Evolutionary conservation across 441 rosid genomes (phyloP).

Genomic region (Populus hybrid): DNA sequence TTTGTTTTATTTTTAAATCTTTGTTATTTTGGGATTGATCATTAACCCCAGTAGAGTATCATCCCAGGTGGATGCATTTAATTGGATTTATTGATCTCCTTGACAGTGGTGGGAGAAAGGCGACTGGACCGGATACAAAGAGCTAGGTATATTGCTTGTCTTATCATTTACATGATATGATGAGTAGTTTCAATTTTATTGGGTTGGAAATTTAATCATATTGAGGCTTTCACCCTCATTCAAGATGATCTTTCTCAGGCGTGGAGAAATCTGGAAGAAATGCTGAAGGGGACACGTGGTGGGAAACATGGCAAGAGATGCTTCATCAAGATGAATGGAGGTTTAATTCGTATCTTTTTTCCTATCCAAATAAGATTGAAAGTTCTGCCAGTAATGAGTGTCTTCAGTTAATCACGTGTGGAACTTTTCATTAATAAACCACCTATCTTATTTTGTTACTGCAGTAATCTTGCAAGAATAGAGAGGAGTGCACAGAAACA

Average conservation of each 20-base stretch:
- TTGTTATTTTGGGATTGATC: slow-evolving; percentile 30
- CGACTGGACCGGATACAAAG: slow-evolving; percentile 99
- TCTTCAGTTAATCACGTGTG: slow-evolving; percentile 9
- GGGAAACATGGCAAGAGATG: slow-evolving; percentile 99
- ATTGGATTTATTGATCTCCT: slow-evolving; percentile 77
- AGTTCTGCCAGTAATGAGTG: slow-evolving; percentile 1
- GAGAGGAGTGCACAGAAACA: slow-evolving; percentile 99
- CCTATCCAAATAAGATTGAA: slow-evolving; percentile 9
- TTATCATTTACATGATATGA: slow-evolving; percentile 12
- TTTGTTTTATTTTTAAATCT: background rate
- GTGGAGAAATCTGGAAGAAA: slow-evolving; percentile 97
- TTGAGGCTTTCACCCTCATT: slow-evolving; percentile 11
- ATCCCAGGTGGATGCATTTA: slow-evolving; percentile 67
- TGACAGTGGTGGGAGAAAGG: slow-evolving; percentile 99
- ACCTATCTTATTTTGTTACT: slow-evolving; percentile 17
- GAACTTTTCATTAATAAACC: slow-evolving; percentile 3
- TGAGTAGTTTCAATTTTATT: slow-evolving; percentile 3
- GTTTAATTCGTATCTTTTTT: slow-evolving; percentile 32
- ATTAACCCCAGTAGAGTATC: slow-evolving; percentile 44
- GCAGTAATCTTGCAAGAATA: slow-evolving; percentile 92
- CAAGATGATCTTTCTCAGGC: slow-evolving; percentile 42
- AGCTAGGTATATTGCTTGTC: slow-evolving; percentile 64
- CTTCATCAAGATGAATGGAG: slow-evolving; percentile 99
- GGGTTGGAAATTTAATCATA: background rate
- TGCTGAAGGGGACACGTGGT: slow-evolving; percentile 97